phyloP scores from a whole-genome alignment of 441 rosid species.

The Croton setiger region DNA sequence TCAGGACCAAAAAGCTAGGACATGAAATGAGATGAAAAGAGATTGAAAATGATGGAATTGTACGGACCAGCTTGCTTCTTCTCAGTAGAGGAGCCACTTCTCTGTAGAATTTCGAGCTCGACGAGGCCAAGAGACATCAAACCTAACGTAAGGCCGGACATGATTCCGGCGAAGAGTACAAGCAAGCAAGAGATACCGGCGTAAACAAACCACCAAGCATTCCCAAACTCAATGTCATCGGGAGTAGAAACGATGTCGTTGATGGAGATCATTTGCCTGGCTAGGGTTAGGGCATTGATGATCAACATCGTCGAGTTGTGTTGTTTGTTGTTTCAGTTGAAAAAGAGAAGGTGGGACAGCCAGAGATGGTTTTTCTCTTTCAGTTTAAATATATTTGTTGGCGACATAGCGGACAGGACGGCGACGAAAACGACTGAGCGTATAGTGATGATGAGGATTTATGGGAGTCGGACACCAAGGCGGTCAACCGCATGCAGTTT shows the following conservation, averaged over 20 bases:
- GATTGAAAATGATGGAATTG: neutral
- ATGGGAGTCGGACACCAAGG: conserved; percentile 32
- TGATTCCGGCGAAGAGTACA: conserved; percentile 84
- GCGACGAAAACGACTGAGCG: neutral
- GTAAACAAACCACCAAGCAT: conserved; percentile 63
- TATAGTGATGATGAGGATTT: conserved; percentile 1
- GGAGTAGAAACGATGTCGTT: conserved; percentile 47
- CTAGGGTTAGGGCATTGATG: conserved; percentile 29
- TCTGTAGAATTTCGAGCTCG: conserved; percentile 76
- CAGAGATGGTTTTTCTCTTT: neutral
- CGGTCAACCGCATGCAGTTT: conserved; percentile 22
- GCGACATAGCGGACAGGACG: neutral
- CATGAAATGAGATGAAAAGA: neutral
- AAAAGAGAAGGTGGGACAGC: too few species aligned
- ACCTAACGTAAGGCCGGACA: conserved; percentile 88
- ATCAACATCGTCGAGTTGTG: conserved; percentile 27
- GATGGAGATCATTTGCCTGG: conserved; percentile 26
- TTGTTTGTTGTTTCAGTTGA: neutral
- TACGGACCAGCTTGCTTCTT: conserved; percentile 64
- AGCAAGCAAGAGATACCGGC: conserved; percentile 75
- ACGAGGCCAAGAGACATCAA: conserved; percentile 85
- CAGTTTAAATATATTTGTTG: neutral
- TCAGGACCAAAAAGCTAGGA: neutral
- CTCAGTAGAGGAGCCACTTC: conserved; percentile 69
- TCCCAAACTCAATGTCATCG: conserved; percentile 42